A percentile compares a stretch with the other conserved stretches of the same genome.
Conservation (phyloP, 2,329 filamentous ascomycete genomes). For the Fusarium udum region DNA sequence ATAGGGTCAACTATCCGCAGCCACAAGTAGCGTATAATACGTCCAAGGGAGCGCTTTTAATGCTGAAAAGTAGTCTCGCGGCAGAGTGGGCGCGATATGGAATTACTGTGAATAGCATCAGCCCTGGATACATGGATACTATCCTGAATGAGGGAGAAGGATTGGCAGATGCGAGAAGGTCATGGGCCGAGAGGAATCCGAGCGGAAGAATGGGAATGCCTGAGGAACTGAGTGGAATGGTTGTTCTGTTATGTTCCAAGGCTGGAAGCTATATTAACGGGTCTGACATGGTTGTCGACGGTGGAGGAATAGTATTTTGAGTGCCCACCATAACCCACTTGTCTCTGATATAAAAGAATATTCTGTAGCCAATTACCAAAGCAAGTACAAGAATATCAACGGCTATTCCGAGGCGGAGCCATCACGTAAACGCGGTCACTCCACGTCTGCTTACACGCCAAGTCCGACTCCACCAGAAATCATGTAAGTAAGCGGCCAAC, state of each 20-base stretch:
- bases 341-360: neutral
- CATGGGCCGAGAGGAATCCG: conserved; percentile 69
- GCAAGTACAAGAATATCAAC: neutral
- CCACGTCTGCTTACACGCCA: neutral
- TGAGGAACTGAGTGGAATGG: conserved; percentile 67
- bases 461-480: neutral
- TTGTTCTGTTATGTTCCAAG: conserved; percentile 66
- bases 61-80: conserved; percentile 62
- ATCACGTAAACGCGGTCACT: neutral
- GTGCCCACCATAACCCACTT: neutral
- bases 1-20: conserved; percentile 76
- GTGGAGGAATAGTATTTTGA: conserved; percentile 48
- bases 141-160: conserved; percentile 74
- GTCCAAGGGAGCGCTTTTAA: conserved; percentile 72
- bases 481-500: neutral
- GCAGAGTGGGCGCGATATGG: conserved; percentile 75
- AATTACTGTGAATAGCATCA: conserved; percentile 75
- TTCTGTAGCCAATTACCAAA: neutral
- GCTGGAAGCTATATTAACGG: conserved; percentile 74
- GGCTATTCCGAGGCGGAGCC: neutral
- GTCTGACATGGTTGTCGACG: conserved; percentile 71
- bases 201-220: conserved; percentile 71
- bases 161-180: conserved; percentile 47
- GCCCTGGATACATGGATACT: conserved; percentile 81
- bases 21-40: conserved; percentile 78